A percentile compares a stretch with the other conserved stretches of the same genome.
phyloP scores from a whole-genome alignment of 2,329 filamentous ascomycete species.

The Fusarium chlamydosporum region DNA sequence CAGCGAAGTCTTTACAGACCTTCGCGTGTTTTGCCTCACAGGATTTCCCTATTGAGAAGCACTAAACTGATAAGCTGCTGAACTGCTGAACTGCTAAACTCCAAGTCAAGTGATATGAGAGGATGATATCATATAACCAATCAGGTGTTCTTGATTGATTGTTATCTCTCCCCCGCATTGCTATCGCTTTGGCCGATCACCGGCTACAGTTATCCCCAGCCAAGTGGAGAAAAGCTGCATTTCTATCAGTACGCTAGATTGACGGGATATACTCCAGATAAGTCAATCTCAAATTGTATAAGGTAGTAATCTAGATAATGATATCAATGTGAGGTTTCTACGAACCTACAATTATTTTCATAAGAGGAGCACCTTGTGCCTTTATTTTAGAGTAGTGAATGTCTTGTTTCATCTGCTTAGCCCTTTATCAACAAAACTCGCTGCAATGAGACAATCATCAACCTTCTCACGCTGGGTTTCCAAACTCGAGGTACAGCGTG shows the following conservation, averaged over 20 bases:
- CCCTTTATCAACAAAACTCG: neutral
- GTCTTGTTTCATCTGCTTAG: no score
- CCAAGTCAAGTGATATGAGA: neutral
- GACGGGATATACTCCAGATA: neutral
- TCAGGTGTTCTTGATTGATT: neutral
- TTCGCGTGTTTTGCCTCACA: neutral
- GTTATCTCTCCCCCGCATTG: neutral
- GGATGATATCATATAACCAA: neutral
- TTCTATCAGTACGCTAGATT: neutral
- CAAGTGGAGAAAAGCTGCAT: neutral
- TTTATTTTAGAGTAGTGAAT: neutral
- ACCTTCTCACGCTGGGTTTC: neutral
- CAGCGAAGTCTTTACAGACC: fast-evolving
- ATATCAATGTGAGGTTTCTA: neutral
- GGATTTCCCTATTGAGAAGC: neutral
- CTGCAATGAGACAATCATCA: neutral
- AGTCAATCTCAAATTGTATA: neutral
- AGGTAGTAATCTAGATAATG: neutral
- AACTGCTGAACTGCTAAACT: conserved; percentile 5
- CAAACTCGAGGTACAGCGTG: neutral
- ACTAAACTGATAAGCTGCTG: neutral
- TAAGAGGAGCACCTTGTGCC: neutral
- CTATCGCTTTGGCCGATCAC: neutral
- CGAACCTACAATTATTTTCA: neutral
- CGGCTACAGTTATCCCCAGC: neutral